A percentile compares a stretch with the other conserved stretches of the same genome.
Conservation (phyloP, 108 stramenopile species). For the Discostella stelligeroides region DNA sequence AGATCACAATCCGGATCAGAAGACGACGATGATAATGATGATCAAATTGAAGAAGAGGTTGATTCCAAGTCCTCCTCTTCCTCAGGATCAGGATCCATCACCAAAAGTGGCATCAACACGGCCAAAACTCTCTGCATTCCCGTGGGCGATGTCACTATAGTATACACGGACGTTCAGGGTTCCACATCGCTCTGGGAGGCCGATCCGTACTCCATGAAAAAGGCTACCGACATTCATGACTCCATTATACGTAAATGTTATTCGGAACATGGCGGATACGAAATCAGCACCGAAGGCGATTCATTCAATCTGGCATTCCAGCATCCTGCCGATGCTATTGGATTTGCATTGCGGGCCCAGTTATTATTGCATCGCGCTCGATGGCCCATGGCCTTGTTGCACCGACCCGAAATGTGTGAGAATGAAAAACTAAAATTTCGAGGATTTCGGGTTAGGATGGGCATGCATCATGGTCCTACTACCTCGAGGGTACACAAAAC, state of each 20-base stretch:
- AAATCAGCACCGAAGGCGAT: conserved; percentile 55
- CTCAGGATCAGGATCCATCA: conserved; percentile 15
- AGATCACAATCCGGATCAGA: neutral
- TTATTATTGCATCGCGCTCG: conserved; percentile 34
- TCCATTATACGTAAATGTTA: conserved; percentile 48
- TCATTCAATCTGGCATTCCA: conserved; percentile 56
- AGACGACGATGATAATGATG: neutral
- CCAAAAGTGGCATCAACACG: conserved; percentile 12
- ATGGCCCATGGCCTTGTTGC: conserved; percentile 49
- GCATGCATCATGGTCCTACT: conserved; percentile 52
- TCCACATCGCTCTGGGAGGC: conserved; percentile 58
- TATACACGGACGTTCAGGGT: conserved; percentile 61
- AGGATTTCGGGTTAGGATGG: conserved; percentile 52
- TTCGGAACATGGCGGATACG: conserved; percentile 49
- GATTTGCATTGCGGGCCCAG: conserved; percentile 43
- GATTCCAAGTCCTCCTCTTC: neutral
- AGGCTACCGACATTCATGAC: conserved; percentile 52
- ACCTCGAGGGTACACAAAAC: conserved; percentile 35
- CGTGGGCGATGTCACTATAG: conserved; percentile 44
- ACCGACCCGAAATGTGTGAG: conserved; percentile 26
- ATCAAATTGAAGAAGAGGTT: neutral
- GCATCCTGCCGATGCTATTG: conserved; percentile 52
- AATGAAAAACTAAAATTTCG: conserved; percentile 47
- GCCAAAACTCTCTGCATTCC: conserved; percentile 36
- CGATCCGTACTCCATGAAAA: conserved; percentile 45